Evolutionary conservation across 2,329 filamentous ascomycete genomes (phyloP), one percentile per base, ranked within the genome.

Genomic region (Epichloe uncinata): DNA sequence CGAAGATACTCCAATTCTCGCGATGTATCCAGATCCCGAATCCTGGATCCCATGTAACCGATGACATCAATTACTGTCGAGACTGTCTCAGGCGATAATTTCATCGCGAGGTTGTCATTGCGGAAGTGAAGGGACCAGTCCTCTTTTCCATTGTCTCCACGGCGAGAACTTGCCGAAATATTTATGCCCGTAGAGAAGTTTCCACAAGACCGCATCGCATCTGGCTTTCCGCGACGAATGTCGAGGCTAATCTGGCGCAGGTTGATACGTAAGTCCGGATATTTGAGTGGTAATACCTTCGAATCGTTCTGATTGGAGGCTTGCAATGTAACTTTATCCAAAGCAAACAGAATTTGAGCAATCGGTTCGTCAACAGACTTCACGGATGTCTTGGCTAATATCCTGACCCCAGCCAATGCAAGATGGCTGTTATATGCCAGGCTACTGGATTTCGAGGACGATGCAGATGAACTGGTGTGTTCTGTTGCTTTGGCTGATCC

Each of bases 21-120:
- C 0, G 89, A 89, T 3, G 95, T 78, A 62, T 97, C 90, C 40
- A 98, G 74, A 52, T 89, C 87, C 62, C 89, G 94, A 63, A 98
- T 89, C 63, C 87, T 88, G 62, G 95, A 82, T 58, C 95, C 88
- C 61, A 97, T 78, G 66, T 96, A 87, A 20, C 87, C 88, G 52
- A 94, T 72, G 20, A 97, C 86, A 60, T 95, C 89, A 18, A 97
- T 81, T 5, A 89, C 79, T 1, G 91, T 87, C 1, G 89, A 89
- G 6, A 93, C 84, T 0, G 93, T 96, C 55, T 96, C 89, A 0
- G 90, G 83, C 52, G 86, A 95, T 2, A 95, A 73, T 52, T 90
- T 87, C 52, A 95, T 73, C 47, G 87, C 77, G 16, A 95, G 77
- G 1, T 77, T 78, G 50, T 88, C 79, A 58, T 87, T 95, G 54